Base-by-base conservation (phyloP, 352 stramenopile species). In the Phytophthora constricta region DNA sequence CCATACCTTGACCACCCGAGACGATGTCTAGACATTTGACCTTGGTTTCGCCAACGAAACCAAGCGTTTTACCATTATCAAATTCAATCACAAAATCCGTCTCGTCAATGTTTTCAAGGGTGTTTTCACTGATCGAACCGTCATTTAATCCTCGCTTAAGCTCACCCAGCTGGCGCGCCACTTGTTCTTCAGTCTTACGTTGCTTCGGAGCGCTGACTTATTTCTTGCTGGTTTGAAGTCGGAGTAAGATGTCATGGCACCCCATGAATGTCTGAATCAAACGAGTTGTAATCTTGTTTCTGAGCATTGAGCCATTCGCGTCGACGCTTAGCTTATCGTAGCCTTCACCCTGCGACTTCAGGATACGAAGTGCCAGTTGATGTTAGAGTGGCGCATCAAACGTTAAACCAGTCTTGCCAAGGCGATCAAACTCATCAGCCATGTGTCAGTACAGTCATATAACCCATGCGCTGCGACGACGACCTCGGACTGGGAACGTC, bases 101-200 rank as follows among this genome's bases (percentile, higher is more conserved):
- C 16, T 59, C 39, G 16, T 26, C 37, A 14, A 59, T 41, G 26
- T 59, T 59, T 19, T 13, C 47, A 27, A 53, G n/a, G 9, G 13
- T 23, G 45, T 37, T 34, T 34, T 39, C 31, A 13, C 13, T 13
- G 7, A 39, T 13, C 7, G 31, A 39, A 13, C 31, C 31, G 31
- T 43, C 60, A 59, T 39, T 13, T 13, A 74, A 20, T 58, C 58
- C 50, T 67, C 45, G 39, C 69, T 70, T 34, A 65, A 52, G 19
- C 65, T 70, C 1, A 50, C 22, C 31, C 7, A 39, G 27, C 72
- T 69, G 22, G 72, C 62, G 58, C 68, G 71, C 19, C 50, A 76
- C 39, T 69, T 57, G 16, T 52, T 62, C 14, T 19, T 43, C 22
- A 65, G 37, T n/a, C 19, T 45, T n/a, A 56, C 26, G 41, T 65